Conservation (phyloP, 1,284 basidiomycete species). For the Spongiforma sp. region DNA sequence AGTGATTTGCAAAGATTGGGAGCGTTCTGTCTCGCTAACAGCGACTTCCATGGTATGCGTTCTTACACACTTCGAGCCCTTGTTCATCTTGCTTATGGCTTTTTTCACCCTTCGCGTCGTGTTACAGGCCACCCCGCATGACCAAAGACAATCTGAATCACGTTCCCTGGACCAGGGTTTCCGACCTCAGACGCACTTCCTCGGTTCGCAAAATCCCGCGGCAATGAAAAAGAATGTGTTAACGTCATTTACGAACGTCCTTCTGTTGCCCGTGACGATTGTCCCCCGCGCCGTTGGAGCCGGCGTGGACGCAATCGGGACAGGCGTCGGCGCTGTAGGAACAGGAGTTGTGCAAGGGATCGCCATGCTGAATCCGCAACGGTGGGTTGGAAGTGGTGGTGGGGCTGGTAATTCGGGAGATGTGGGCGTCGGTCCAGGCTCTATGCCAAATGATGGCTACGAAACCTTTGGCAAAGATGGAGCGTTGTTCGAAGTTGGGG, state of each 20-base stretch:
- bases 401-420: slow-evolving; percentile 19
- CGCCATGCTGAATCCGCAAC: slow-evolving; percentile 85
- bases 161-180: slow-evolving; percentile 25
- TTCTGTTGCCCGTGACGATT: slow-evolving; percentile 94
- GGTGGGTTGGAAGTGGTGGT: slow-evolving; percentile 60
- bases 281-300: slow-evolving; percentile 86
- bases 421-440: slow-evolving; percentile 27
- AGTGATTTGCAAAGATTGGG: slow-evolving; percentile 81
- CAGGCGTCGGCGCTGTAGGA: slow-evolving; percentile 63
- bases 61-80: background rate
- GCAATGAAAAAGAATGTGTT: slow-evolving; percentile 93
- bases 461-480: slow-evolving; percentile 46
- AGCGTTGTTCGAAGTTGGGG: slow-evolving; percentile 66
- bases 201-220: slow-evolving; percentile 87
- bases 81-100: background rate
- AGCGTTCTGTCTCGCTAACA: slow-evolving; percentile 56
- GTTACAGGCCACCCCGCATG: slow-evolving; percentile 13
- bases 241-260: slow-evolving; percentile 88
- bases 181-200: slow-evolving; percentile 66
- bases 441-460: slow-evolving; percentile 27
- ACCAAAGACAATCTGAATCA: slow-evolving; percentile 11
- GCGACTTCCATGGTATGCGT: slow-evolving; percentile 19
- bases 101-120: too few species aligned
- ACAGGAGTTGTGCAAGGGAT: slow-evolving; percentile 85
- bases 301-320: slow-evolving; percentile 77